Evolutionary conservation across 306 rosid species (phyloP).

Genomic region (Dalbergia cultrata): DNA sequence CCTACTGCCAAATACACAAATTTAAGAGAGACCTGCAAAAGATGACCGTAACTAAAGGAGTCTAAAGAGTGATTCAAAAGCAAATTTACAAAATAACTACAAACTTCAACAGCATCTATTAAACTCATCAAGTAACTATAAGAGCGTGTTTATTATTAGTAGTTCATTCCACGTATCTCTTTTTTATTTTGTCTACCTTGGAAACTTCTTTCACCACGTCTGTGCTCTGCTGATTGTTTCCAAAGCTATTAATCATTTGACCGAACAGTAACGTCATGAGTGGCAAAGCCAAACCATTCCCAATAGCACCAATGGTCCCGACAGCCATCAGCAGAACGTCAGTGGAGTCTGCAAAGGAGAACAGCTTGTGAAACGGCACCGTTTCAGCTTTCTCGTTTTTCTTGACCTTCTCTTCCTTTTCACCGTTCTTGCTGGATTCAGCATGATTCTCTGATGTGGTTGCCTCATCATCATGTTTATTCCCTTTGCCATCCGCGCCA

Average conservation of each 20-base stretch:
- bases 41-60: neutral
- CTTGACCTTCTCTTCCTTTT: slow-evolving; percentile 47
- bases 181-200: slow-evolving; percentile 54
- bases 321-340: slow-evolving; percentile 66
- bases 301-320: slow-evolving; percentile 80
- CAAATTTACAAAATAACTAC: neutral
- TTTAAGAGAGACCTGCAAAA: slow-evolving; percentile 70
- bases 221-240: slow-evolving; percentile 55
- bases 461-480: slow-evolving; percentile 42
- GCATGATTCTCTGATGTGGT: slow-evolving; percentile 46
- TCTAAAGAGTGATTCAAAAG: neutral
- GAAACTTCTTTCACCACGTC: slow-evolving; percentile 61
- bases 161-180: neutral
- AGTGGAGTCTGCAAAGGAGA: slow-evolving; percentile 78
- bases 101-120: neutral
- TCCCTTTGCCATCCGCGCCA: slow-evolving; percentile 31
- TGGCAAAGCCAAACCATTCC: slow-evolving; percentile 75
- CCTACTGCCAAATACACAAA: slow-evolving; percentile 80
- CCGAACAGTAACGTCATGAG: slow-evolving; percentile 81
- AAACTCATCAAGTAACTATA: neutral
- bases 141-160: neutral
- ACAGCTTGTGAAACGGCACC: slow-evolving; percentile 72
- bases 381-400: slow-evolving; percentile 56
- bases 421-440: slow-evolving; percentile 46
- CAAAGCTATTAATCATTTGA: slow-evolving; percentile 68